phyloP scores from a whole-genome alignment of 192 early-diverging fungal genomes.

The Dispira simplex region DNA sequence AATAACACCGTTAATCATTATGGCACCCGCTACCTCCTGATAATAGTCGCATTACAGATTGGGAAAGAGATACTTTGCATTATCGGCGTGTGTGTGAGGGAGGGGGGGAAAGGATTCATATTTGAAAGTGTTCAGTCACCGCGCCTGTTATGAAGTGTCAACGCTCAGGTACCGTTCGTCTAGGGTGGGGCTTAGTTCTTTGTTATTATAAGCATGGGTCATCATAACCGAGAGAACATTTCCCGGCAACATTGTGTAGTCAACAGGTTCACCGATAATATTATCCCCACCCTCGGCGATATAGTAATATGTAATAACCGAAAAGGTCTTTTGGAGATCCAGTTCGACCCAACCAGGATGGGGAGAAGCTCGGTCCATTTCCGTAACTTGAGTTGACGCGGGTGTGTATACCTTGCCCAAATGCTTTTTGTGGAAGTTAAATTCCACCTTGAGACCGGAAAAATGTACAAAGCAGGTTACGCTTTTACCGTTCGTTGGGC shows the following conservation, averaged over 20 bases:
- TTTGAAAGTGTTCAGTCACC: not conserved
- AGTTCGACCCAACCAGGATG: conserved; percentile 22
- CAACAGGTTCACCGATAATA: conserved; percentile 19
- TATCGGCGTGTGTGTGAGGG: no score
- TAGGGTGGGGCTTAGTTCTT: not conserved
- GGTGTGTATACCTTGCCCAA: not conserved
- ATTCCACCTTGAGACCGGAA: conserved; percentile 32
- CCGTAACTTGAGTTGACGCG: not conserved
- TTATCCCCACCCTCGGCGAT: conserved; percentile 42
- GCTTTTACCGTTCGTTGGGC: conserved; percentile 15
- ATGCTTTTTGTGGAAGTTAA: conserved; percentile 11
- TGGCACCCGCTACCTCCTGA: no score
- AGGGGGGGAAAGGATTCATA: not conserved
- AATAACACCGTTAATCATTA: no score
- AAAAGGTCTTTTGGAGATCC: conserved; percentile 26
- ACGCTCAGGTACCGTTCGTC: not conserved
- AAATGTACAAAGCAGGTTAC: conserved; percentile 42
- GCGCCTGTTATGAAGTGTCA: not conserved
- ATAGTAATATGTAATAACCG: conserved; percentile 36
- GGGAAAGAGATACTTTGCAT: no score
- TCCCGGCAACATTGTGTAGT: not conserved
- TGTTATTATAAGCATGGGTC: not conserved
- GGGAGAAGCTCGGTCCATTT: conserved; percentile 12
- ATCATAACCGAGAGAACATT: not conserved
- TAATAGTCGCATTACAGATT: no score